Evolutionary conservation across 2,329 filamentous ascomycete genomes (phyloP).

Genomic region (Samsoniella hepiali): DNA sequence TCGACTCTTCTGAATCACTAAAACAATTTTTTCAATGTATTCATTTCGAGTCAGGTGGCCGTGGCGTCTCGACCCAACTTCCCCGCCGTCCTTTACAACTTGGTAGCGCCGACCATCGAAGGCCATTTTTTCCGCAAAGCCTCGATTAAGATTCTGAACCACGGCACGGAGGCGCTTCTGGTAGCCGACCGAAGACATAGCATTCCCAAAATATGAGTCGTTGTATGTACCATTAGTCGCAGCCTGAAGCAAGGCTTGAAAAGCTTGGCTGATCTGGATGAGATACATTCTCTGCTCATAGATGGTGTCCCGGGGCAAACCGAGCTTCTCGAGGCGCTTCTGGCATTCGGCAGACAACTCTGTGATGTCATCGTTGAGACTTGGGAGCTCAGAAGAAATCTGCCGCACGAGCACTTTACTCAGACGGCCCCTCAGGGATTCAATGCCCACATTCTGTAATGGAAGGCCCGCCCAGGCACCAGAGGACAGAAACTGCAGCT

Average conservation of each 20-base stretch:
- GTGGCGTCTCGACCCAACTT: neutral
- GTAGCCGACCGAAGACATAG: conserved; percentile 32
- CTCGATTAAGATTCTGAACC: conserved; percentile 47
- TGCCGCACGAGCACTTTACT: conserved; percentile 49
- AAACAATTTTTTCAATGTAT: conserved; percentile 25
- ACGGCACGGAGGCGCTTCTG: conserved; percentile 50
- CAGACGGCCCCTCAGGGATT: conserved; percentile 44
- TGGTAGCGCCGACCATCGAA: conserved; percentile 38
- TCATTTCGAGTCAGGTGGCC: conserved; percentile 16
- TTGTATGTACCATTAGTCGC: conserved; percentile 52
- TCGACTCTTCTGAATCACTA: conserved; percentile 31
- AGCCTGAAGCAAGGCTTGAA: conserved; percentile 42
- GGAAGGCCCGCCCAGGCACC: conserved; percentile 38
- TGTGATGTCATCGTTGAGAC: conserved; percentile 43
- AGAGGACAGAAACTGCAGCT: conserved; percentile 42
- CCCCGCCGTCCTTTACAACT: conserved; percentile 25
- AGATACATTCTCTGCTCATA: conserved; percentile 49
- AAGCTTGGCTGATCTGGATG: conserved; percentile 41
- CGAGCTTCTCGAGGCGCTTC: conserved; percentile 43
- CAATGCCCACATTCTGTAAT: conserved; percentile 43
- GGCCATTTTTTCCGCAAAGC: conserved; percentile 46
- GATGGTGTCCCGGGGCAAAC: conserved; percentile 43
- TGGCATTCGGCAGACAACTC: conserved; percentile 33
- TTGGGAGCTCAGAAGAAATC: conserved; percentile 45
- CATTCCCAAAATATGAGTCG: conserved; percentile 47